Evolutionary conservation across 805 yeast genomes (phyloP), one percentile per base, ranked within the genome.

Genomic region (Myxozyma vanderwaltii): DNA sequence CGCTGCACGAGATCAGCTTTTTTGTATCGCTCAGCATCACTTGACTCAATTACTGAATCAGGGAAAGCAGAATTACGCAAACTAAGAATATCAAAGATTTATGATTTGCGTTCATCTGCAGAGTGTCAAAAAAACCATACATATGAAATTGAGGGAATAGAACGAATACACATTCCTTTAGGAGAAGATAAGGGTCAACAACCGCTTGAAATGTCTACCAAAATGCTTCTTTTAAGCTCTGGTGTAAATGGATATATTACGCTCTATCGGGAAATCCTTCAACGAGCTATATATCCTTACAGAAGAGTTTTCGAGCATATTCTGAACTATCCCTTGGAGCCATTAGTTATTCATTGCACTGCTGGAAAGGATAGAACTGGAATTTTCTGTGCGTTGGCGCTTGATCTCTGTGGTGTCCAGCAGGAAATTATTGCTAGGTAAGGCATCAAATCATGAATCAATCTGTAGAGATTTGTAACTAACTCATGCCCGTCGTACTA

Each of bases 281-380:
- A 70, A 3, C 65, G 72, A 19, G 91, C 89, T 0, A 70, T 72
- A 0, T 70, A 66, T 3, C 76, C 82, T 3, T 85, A 80, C 68
- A 76, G 74, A 46, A 69, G 70, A 7, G 79, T 88, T 31, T 81
- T 88, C 66, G 71, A 74, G 48, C 81, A 76, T 67, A 74, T 89
- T 46, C 76, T 84, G 48, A 88, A 86, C 55, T 70, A 76, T 44
- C 79, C 83, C 2, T 71, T 73, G 17, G 75, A 74, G 21, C 79
- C 82, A 1, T 74, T 89, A 58, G 72, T 86, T 8, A 82, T 85
- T 71, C 92, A 88, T 69, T 89, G 96, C 72, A 82, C 91, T 3
- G 58, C 92, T 1, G 96, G 96, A 1, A 89, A 89, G 71, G 96
- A 89, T 70, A 79, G 96, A 44, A 89, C 96, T 0, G 96, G 96